Conservation (phyloP, 345 rosid genomes). For the Citrus hindsii region DNA sequence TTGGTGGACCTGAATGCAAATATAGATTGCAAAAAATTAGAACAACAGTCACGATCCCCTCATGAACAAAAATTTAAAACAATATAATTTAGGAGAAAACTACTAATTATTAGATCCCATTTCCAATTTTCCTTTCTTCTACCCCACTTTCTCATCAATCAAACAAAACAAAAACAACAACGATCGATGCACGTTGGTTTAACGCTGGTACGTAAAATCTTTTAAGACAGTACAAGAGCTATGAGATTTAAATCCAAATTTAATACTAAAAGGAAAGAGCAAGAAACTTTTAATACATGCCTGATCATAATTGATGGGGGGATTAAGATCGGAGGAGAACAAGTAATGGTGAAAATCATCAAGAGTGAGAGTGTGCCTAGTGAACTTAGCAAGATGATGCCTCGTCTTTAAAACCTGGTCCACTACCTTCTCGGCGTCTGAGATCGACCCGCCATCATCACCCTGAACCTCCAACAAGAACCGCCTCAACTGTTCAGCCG, state of each 20-base stretch:
- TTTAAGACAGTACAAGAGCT: background rate
- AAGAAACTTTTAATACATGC: slow-evolving; percentile 12
- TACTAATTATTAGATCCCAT: background rate
- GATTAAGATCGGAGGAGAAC: slow-evolving; percentile 62
- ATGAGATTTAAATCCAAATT: no score
- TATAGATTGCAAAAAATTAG: background rate
- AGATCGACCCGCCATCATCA: slow-evolving; percentile 23
- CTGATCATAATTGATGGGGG: slow-evolving; percentile 43
- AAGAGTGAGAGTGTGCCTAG: slow-evolving; percentile 56
- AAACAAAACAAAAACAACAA: background rate
- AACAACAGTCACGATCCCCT: background rate
- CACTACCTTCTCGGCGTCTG: slow-evolving; percentile 57
- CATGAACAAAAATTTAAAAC: background rate
- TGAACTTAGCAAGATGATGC: slow-evolving; percentile 64
- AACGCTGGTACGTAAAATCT: background rate
- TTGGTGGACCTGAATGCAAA: slow-evolving; percentile 66
- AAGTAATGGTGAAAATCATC: slow-evolving; percentile 64
- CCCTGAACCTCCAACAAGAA: slow-evolving; percentile 57
- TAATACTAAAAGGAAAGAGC: background rate
- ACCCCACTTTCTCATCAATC: background rate
- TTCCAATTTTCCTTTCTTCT: no score
- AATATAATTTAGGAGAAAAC: background rate
- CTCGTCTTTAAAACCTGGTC: slow-evolving; percentile 48
- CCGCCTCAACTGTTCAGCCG: slow-evolving; percentile 58
- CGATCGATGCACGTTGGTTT: background rate